Base-by-base conservation (phyloP, 176 grass and related monocot genomes). In the Oryza coarctata region DNA sequence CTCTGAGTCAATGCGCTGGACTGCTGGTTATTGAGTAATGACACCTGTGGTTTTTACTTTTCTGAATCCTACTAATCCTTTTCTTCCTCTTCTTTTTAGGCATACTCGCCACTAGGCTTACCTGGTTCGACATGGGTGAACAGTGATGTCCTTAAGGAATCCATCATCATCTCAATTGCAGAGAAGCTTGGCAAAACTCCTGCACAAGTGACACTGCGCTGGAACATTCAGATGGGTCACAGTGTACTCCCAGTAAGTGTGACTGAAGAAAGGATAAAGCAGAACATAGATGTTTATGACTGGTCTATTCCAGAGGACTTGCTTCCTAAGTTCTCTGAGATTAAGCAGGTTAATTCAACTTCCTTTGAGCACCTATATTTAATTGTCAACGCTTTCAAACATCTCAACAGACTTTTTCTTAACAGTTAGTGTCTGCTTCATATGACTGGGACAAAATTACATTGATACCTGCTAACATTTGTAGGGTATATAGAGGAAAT, bases 231-330 rank as follows among this genome's bases (percentile, higher is more conserved):
- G 58, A 85, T 87, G 87, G 92, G 92, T 12, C 89, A 94, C 50
- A 92, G 76, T 68, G 84, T 94, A 26, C 86, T 94, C 15, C 92
- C 92, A 65, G 92, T 92, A 81, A 94, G 89, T 8, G 84, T 78
- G 1, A 90, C 57, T 52, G 89, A 94, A 32, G 73, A 79, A 75
- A 87, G 89, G 82, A 92, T 94, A 40, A 94, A 90, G 70, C 81
- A 92, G 75, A 94, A 92, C 71, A 47, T 88, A 47, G 87, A 88
- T 60, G 32, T 92, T 60, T 88, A 80, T 90, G 87, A 74, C 89
- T 94, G 93, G 93, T 90, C 87, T 68, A 94, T 94, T 82, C 84
- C 93, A 43, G 87, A 94, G 1, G 87, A 92, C 5, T 68, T 94
- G 67, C 50, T 87, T 70, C 63, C 34, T 0, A 79, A 92, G 81